A percentile compares a stretch with the other conserved stretches of the same genome.
These are phyloP conservation scores for Juncus inflexus DNA, from an alignment of 176 grass and related monocot genomes.

Conservation along the genomic window DNA sequence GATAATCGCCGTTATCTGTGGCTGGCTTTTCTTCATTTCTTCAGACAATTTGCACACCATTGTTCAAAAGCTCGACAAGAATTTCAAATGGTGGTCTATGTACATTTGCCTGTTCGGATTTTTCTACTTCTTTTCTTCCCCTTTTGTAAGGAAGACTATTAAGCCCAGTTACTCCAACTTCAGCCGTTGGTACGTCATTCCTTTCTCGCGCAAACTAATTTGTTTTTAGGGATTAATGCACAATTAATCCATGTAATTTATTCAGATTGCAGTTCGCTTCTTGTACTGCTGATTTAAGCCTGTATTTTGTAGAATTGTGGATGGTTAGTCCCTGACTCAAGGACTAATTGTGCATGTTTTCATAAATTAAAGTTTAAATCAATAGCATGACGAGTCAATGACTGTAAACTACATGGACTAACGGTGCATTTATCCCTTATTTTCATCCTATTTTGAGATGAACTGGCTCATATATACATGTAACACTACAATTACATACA, in stretches of 20 bases:
- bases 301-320: too few species aligned
- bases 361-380: too few species aligned
- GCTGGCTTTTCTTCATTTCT: slow-evolving; percentile 90
- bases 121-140: slow-evolving; percentile 98
- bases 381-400: too few species aligned
- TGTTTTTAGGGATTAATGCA: too few species aligned
- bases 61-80: slow-evolving; percentile 93
- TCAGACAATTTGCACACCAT: slow-evolving; percentile 86
- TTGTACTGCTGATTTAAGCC: too few species aligned
- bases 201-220: slow-evolving; percentile 2
- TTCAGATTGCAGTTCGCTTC: too few species aligned
- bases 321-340: too few species aligned
- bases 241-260: too few species aligned
- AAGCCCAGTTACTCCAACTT: slow-evolving; percentile 97
- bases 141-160: slow-evolving; percentile 93
- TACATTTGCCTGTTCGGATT: slow-evolving; percentile 94
- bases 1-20: slow-evolving; percentile 66
- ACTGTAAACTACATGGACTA: too few species aligned
- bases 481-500: slow-evolving; percentile 2
- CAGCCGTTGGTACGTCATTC: slow-evolving; percentile 70
- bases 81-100: slow-evolving; percentile 99
- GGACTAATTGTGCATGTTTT: too few species aligned
- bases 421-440: too few species aligned
- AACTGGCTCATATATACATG: neutral
- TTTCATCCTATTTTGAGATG: too few species aligned